phyloP scores from a whole-genome alignment of 306 rosid genomes.

The Cicer bijugum region DNA sequence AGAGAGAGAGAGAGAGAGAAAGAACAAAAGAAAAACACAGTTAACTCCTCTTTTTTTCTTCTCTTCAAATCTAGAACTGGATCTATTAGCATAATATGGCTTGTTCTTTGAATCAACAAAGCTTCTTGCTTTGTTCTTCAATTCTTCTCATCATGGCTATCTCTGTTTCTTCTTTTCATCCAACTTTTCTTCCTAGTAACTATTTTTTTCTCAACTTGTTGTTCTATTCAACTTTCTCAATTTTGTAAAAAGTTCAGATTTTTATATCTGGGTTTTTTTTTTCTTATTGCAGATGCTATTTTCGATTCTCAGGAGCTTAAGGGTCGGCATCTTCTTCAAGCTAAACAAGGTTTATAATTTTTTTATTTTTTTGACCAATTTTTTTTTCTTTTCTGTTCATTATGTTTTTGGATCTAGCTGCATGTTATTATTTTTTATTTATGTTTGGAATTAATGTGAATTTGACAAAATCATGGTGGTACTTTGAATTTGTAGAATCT shows the following conservation, averaged over 20 bases:
- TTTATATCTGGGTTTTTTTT: constrained; percentile 28
- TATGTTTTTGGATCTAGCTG: constrained; percentile 39
- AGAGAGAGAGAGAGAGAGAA: background rate
- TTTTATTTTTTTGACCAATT: background rate
- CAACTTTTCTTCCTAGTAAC: constrained; percentile 66
- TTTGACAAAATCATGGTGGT: no score
- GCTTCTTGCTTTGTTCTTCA: constrained; percentile 44
- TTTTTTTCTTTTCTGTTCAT: background rate
- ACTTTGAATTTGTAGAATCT: no score
- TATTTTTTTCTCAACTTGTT: background rate
- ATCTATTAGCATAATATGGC: constrained; percentile 49
- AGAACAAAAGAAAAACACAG: background rate
- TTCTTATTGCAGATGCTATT: constrained; percentile 53
- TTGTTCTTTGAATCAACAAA: constrained; percentile 51
- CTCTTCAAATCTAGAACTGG: constrained; percentile 22
- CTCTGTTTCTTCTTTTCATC: constrained; percentile 55
- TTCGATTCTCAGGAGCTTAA: constrained; percentile 54
- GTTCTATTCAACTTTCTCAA: background rate
- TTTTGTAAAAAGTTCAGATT: background rate
- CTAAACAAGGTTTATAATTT: constrained; percentile 64
- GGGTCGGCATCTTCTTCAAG: constrained; percentile 85
- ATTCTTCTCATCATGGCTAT: constrained; percentile 53
- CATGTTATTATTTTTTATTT: background rate
- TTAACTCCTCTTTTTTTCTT: background rate
- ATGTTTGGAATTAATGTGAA: no score